Evolutionary conservation across 495 filamentous ascomycete genomes (phyloP), one percentile per base, ranked within the genome.

Genomic region (Aspergillus conjunctus): DNA sequence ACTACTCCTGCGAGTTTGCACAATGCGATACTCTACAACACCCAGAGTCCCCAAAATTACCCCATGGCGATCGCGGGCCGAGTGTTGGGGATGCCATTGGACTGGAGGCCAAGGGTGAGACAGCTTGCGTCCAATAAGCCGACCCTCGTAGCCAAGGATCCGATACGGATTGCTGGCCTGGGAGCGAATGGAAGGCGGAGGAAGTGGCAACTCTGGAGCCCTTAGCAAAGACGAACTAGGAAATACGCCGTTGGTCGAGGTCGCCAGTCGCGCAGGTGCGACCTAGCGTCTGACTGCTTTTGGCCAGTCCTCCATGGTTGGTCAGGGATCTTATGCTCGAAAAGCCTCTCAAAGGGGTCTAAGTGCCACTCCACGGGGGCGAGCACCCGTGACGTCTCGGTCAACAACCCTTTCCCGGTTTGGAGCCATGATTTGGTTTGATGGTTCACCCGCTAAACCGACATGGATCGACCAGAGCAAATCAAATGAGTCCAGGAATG

Each of bases 11-110:
- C 49, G 15, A 51, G 49, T 51, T 14, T 31, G 49, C 17, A 21
- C 10, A 44, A 48, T 31, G 58, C 17, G 48, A 61, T 46, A 50
- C n/a, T n/a, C n/a, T n/a, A n/a, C 48, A 61, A 52, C 49, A 20
- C 11, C 10, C 43, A 50, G n/a, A 26, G 61, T 59, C 59, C 59
- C 63, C 17, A 54, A 62, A 65, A 62, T 59, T 65, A 37, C 63
- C 63, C 63, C 63, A 62, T 65, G 41, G 11, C 15, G 48, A 54
- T 54, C 58, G 15, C 30, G 18, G n/a, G 44, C 58, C 54, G 41
- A 33, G 50, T 51, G 30, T 17, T 31, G 17, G 51, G 41, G 37
- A 22, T 14, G 21, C 52, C 18, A 65, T 61, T 65, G 59, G 59
- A 48, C 37, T 39, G 30, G 50, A 37, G 34, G 30, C 43, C 34